Evolutionary conservation across 768 basidiomycete genomes (phyloP).

Genomic region (Boletus tylopilopsis): DNA sequence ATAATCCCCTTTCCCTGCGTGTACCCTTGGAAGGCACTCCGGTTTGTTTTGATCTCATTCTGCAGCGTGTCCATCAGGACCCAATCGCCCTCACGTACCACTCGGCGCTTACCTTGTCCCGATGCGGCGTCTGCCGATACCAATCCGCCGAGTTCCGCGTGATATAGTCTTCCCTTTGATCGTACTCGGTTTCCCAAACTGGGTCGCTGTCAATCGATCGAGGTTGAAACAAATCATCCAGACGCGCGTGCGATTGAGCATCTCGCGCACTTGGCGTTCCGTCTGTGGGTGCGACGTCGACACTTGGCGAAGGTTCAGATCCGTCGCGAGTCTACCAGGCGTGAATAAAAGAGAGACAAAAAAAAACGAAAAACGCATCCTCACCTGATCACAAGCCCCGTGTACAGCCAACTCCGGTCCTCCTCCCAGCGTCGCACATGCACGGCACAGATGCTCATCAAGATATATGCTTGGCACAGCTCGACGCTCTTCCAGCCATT

Average conservation of each 20-base stretch:
- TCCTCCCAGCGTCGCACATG: slow-evolving; percentile 86
- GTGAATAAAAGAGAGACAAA: too few relatives aligned
- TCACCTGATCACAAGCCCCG: slow-evolving; percentile 79
- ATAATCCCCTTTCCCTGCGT: slow-evolving; percentile 81
- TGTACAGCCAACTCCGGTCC: slow-evolving; percentile 86
- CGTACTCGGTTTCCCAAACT: slow-evolving; percentile 87
- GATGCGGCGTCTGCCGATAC: slow-evolving; percentile 68
- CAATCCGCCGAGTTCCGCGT: slow-evolving; percentile 70
- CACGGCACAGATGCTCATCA: slow-evolving; percentile 79
- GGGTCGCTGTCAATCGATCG: slow-evolving; percentile 82
- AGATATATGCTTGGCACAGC: slow-evolving; percentile 85
- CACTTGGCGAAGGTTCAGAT: slow-evolving; percentile 78
- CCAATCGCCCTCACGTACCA: too few relatives aligned
- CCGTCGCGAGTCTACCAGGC: slow-evolving; percentile 89
- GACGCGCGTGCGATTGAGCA: slow-evolving; percentile 78
- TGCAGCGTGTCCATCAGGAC: too few relatives aligned
- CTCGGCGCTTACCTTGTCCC: slow-evolving; percentile 48
- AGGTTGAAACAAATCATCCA: slow-evolving; percentile 92
- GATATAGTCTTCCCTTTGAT: slow-evolving; percentile 83
- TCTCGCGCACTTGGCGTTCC: slow-evolving; percentile 77
- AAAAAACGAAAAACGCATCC: too few relatives aligned
- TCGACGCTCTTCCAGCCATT: slow-evolving; percentile 86
- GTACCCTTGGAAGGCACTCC: slow-evolving; percentile 57
- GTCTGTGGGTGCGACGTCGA: slow-evolving; percentile 55
- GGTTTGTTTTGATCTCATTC: slow-evolving; percentile 63